phyloP scores from a whole-genome alignment of 106 monocot species.

The Dioscorea dumetorum region DNA sequence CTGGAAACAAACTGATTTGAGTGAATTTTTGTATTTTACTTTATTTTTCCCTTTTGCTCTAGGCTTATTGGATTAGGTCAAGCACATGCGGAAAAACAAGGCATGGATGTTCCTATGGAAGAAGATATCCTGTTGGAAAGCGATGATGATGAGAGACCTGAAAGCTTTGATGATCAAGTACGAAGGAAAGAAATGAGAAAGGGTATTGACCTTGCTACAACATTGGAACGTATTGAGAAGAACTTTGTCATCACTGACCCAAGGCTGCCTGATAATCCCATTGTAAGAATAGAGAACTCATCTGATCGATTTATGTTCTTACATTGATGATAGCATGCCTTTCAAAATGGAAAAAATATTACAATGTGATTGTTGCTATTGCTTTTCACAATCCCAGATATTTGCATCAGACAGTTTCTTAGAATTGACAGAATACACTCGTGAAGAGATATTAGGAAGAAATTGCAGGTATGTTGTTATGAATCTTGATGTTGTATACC shows the following conservation, averaged over 20 bases:
- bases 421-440: slow-evolving; percentile 86
- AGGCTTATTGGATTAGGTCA: slow-evolving; percentile 71
- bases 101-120: slow-evolving; percentile 32
- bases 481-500: not conserved
- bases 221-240: slow-evolving; percentile 97
- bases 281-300: slow-evolving; percentile 49
- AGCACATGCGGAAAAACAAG: slow-evolving; percentile 28
- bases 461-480: slow-evolving; percentile 69
- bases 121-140: slow-evolving; percentile 47
- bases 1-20: too few relatives aligned
- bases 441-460: slow-evolving; percentile 96
- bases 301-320: slow-evolving; percentile 2
- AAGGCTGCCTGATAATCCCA: slow-evolving; percentile 96
- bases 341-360: not conserved
- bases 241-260: slow-evolving; percentile 99
- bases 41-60: slow-evolving; percentile 5
- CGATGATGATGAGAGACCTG: slow-evolving; percentile 72
- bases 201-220: slow-evolving; percentile 97
- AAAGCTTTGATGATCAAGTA: slow-evolving; percentile 71
- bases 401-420: slow-evolving; percentile 98
- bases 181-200: slow-evolving; percentile 97
- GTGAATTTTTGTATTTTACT: not conserved
- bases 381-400: slow-evolving; percentile 44
- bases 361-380: not conserved
- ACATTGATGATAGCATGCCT: not conserved